phyloP scores from a whole-genome alignment of 129 eudicot genomes.

The Pittosporum tobira region DNA sequence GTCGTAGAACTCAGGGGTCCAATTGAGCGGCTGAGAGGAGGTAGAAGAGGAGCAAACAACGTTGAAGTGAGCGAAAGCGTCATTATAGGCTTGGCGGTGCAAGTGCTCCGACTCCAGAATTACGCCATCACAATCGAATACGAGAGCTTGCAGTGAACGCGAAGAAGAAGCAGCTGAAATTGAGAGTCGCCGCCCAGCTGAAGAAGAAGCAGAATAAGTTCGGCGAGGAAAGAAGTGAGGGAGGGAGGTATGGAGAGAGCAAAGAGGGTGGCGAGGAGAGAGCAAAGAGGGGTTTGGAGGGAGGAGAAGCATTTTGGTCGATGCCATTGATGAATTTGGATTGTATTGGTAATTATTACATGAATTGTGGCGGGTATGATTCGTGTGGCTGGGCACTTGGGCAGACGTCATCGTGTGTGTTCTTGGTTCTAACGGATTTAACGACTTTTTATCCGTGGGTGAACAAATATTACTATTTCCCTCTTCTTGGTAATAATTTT shows the following conservation, averaged over 20 bases:
- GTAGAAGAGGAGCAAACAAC: constrained; percentile 50
- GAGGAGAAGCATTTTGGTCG: constrained; percentile 26
- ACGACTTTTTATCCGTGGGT: neutral
- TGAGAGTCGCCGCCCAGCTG: constrained; percentile 11
- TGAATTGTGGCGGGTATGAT: constrained; percentile 21
- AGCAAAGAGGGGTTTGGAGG: constrained; percentile 25
- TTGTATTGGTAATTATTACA: neutral
- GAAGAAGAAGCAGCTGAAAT: constrained; percentile 36
- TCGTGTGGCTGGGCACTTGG: constrained; percentile 26
- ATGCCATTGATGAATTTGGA: constrained; percentile 29
- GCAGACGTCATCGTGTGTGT: no score
- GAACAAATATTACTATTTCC: no score
- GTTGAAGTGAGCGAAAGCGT: constrained; percentile 74
- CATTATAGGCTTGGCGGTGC: constrained; percentile 93
- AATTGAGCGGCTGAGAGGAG: constrained; percentile 41
- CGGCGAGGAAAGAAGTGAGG: constrained; percentile 12
- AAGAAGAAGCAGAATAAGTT: constrained; percentile 12
- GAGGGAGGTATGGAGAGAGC: constrained; percentile 13
- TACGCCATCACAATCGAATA: constrained; percentile 96
- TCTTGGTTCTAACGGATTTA: neutral
- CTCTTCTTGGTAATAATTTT: no score
- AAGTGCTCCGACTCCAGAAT: constrained; percentile 89
- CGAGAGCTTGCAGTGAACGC: constrained; percentile 65
- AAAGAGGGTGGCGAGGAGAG: constrained; percentile 26
- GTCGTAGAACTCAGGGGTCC: constrained; percentile 78